Conservation (phyloP, 768 basidiomycete genomes). For the Piloderma croceum region DNA sequence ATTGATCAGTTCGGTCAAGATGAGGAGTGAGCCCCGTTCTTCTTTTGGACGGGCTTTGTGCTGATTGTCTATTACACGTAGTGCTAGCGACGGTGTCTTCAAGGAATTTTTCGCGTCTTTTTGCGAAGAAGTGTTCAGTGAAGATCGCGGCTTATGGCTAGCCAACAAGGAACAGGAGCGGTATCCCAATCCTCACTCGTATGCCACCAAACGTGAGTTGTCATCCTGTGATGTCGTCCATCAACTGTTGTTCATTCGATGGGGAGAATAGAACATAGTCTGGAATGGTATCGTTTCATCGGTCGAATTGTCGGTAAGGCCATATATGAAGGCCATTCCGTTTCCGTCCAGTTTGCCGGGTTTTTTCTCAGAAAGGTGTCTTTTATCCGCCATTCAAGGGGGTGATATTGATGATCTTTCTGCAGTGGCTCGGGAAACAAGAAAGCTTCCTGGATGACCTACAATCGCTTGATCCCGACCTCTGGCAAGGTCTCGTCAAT, state of each 20-base stretch:
- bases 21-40: constrained; percentile 48
- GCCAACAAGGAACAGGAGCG: constrained; percentile 87
- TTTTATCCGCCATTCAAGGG: too few relatives aligned
- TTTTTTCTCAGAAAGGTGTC: constrained; percentile 88
- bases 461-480: constrained; percentile 81
- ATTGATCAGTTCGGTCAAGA: constrained; percentile 82
- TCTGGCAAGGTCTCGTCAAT: constrained; percentile 89
- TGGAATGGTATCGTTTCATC: constrained; percentile 91
- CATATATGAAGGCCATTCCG: constrained; percentile 90
- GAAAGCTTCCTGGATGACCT: constrained; percentile 93
- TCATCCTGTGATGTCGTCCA: neutral
- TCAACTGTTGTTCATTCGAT: too few relatives aligned
- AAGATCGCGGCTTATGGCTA: constrained; percentile 90
- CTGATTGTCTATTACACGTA: constrained; percentile 48
- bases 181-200: constrained; percentile 90
- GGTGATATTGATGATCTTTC: constrained; percentile 3
- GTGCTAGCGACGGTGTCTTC: constrained; percentile 95
- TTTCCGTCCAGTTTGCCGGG: constrained; percentile 90
- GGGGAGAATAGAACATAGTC: constrained; percentile 60
- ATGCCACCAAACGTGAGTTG: constrained; percentile 76
- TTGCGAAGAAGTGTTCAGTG: constrained; percentile 91
- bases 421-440: constrained; percentile 85
- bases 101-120: constrained; percentile 96
- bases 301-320: constrained; percentile 94
- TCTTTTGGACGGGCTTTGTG: neutral